These are phyloP conservation scores for Tetradesmus obliquus DNA, from an alignment of 139 green algal genomes.

Conservation along the genomic window DNA sequence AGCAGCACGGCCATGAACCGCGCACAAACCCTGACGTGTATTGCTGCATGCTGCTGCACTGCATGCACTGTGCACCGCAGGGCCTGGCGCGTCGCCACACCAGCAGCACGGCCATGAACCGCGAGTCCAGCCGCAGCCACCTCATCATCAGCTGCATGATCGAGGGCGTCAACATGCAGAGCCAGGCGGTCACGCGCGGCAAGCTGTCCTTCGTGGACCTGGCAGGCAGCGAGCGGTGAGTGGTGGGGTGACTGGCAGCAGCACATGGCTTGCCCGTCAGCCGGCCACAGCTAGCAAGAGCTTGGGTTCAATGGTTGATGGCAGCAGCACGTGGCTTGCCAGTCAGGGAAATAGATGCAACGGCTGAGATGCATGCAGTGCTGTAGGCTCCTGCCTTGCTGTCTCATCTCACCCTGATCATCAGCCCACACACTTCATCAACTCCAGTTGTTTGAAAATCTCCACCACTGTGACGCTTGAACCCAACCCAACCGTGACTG, in stretches of 20 bases:
- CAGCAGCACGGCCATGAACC: conserved; percentile 86
- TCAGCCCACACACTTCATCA: too few relatives aligned
- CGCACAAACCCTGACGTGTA: conserved; percentile 9
- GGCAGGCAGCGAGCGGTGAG: conserved; percentile 91
- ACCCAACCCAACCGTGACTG: too few relatives aligned
- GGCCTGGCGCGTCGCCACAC: conserved; percentile 73
- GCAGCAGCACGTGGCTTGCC: too few relatives aligned
- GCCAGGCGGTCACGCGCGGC: conserved; percentile 84
- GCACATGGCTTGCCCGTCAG: background rate
- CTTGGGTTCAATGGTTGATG: too few relatives aligned
- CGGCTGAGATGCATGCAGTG: too few relatives aligned
- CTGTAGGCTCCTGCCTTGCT: too few relatives aligned
- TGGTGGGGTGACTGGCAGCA: background rate
- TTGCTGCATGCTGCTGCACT: background rate
- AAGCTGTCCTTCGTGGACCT: conserved; percentile 98
- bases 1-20: conserved; percentile 86
- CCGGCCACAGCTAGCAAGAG: too few relatives aligned
- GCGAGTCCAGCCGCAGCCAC: conserved; percentile 91
- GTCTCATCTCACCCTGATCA: too few relatives aligned
- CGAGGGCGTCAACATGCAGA: conserved; percentile 96
- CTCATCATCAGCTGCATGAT: conserved; percentile 96
- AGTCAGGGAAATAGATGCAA: too few relatives aligned
- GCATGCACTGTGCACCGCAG: conserved; percentile 61
- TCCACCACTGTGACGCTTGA: too few relatives aligned
- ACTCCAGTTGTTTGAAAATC: too few relatives aligned